phyloP scores from a whole-genome alignment of 164 flowering plant species.

The Kingdonia uniflora region DNA sequence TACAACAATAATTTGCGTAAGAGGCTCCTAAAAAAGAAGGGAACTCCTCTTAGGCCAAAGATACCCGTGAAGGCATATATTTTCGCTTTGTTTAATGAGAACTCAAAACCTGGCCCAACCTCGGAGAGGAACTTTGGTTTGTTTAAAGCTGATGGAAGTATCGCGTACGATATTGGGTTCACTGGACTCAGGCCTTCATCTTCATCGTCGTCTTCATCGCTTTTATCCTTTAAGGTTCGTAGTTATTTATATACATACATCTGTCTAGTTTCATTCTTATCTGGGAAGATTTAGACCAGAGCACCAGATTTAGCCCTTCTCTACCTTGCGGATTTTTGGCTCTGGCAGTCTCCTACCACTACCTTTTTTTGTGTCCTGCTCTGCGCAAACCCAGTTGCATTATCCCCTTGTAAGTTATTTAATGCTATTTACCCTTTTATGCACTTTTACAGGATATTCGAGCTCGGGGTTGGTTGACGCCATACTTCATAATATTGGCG shows the following conservation, averaged over 20 bases:
- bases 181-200: constrained; percentile 51
- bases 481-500: constrained; percentile 8
- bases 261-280: too few species aligned
- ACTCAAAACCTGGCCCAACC: constrained; percentile 63
- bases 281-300: too few species aligned
- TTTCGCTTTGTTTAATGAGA: constrained; percentile 78
- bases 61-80: constrained; percentile 46
- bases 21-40: constrained; percentile 49
- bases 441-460: constrained; percentile 2
- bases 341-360: too few species aligned
- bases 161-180: constrained; percentile 72
- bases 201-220: constrained; percentile 32
- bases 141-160: constrained; percentile 83
- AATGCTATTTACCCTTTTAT: not conserved
- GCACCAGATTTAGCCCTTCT: too few species aligned
- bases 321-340: too few species aligned
- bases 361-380: not conserved
- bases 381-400: too few species aligned
- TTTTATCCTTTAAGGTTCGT: constrained; percentile 33
- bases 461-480: constrained; percentile 5
- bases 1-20: constrained; percentile 54
- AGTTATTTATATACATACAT: not conserved
- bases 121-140: constrained; percentile 90
- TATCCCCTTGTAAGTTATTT: not conserved
- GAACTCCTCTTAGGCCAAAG: constrained; percentile 71